Evolutionary conservation across 768 basidiomycete genomes (phyloP).

Genomic region (Artomyces pyxidatus): DNA sequence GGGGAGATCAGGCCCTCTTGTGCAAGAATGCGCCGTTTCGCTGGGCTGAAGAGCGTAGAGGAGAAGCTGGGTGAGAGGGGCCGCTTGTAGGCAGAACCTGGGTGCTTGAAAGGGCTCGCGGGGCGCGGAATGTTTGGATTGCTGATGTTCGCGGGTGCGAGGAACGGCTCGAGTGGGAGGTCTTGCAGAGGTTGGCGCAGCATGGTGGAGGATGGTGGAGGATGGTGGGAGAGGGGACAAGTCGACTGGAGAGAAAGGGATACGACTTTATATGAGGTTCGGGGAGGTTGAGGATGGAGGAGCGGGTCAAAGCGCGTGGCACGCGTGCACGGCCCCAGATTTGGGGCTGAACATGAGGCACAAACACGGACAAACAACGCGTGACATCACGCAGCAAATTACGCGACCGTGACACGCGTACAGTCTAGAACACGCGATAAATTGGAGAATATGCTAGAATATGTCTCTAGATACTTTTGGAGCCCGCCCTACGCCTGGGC

Average conservation of each 20-base stretch:
- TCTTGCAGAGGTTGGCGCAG: constrained; percentile 9
- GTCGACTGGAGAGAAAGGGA: not conserved
- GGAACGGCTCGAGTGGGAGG: constrained; percentile 12
- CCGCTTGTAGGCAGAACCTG: constrained; percentile 10
- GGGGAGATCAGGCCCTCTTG: constrained; percentile 13
- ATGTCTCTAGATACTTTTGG: too few species aligned
- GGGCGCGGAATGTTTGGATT: not conserved
- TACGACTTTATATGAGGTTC: not conserved
- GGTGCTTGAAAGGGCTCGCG: not conserved
- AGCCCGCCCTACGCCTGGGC: not conserved
- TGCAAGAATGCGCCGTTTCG: constrained; percentile 16
- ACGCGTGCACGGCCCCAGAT: not conserved
- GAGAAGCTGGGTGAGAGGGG: constrained; percentile 12
- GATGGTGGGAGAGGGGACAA: not conserved
- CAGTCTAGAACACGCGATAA: too few species aligned
- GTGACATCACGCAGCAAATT: not conserved
- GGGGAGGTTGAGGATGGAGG: not conserved
- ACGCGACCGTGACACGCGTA: not conserved
- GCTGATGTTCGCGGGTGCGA: not conserved
- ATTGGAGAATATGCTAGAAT: too few species aligned
- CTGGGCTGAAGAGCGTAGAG: constrained; percentile 10
- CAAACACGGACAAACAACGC: not conserved
- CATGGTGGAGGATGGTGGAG: constrained; percentile 1
- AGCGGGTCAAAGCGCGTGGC: not conserved
- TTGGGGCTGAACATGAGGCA: not conserved